Percentiles rank a stretch among this genome's conserved stretches.
Conservation (phyloP, 2,329 filamentous ascomycete genomes). For the Huntiella decipiens region DNA sequence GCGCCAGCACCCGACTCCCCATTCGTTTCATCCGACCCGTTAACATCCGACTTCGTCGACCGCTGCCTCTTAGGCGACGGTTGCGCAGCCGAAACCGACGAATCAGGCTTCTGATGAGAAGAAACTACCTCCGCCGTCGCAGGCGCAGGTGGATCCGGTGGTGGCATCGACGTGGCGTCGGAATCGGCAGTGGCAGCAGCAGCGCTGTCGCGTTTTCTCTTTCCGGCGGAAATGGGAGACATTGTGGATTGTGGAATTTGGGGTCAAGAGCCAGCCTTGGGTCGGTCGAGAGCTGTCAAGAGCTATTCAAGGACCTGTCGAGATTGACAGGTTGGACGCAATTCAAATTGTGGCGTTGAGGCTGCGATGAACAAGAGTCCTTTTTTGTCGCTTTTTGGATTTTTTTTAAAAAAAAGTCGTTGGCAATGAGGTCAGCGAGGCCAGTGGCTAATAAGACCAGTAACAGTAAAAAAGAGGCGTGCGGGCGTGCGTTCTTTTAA, state of each 20-base stretch:
- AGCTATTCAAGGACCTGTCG: too few relatives aligned
- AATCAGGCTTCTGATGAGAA: conserved; percentile 19
- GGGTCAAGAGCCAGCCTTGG: too few relatives aligned
- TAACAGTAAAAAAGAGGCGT: too few relatives aligned
- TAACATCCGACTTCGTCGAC: conserved; percentile 33
- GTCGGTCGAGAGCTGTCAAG: too few relatives aligned
- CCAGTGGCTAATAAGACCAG: too few relatives aligned
- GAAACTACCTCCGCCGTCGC: conserved; percentile 23
- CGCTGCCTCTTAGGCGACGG: conserved; percentile 59
- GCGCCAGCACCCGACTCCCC: conserved; percentile 19
- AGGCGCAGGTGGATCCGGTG: conserved; percentile 17
- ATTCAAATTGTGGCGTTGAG: too few relatives aligned
- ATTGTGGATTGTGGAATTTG: conserved; percentile 21
- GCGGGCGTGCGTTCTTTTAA: too few relatives aligned
- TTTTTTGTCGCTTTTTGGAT: too few relatives aligned
- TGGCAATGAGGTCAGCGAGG: too few relatives aligned
- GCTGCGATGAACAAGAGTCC: too few relatives aligned
- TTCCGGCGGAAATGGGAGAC: conserved; percentile 40
- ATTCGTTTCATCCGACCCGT: conserved; percentile 16
- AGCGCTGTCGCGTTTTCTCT: conserved; percentile 51
- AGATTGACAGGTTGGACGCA: too few relatives aligned
- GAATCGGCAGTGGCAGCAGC: not conserved
- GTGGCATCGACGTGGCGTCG: conserved; percentile 1
- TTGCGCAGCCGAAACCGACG: conserved; percentile 25
- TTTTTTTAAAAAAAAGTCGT: too few relatives aligned